These are phyloP conservation scores for Botryotinia globosa DNA, from an alignment of 2,329 filamentous ascomycete species.

Conservation along the genomic window DNA sequence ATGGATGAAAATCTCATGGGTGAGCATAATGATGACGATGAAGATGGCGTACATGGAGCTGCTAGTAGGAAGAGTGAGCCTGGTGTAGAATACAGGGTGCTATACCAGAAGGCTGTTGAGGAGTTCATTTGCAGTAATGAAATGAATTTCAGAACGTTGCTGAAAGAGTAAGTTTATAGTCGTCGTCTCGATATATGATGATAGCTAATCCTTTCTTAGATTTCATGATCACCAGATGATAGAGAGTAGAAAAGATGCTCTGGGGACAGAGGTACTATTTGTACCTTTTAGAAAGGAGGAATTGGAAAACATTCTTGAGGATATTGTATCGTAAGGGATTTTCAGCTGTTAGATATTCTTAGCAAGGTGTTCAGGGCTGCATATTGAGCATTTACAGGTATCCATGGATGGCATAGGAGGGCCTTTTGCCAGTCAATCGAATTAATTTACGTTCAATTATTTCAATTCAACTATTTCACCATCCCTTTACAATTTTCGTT, in stretches of 20 bases:
- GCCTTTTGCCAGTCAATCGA: not conserved
- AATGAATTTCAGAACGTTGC: conserved; percentile 86
- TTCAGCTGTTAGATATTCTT: conserved; percentile 14
- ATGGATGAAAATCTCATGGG: conserved; percentile 51
- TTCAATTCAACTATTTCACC: not conserved
- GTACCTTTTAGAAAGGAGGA: conserved; percentile 86
- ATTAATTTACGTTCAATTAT: not conserved
- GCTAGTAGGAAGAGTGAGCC: conserved; percentile 39
- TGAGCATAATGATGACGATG: conserved; percentile 48
- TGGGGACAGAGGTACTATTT: conserved; percentile 81
- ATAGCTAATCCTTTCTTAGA: conserved; percentile 42
- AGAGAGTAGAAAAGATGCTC: conserved; percentile 77
- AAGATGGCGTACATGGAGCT: conserved; percentile 35
- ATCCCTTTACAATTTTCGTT: not conserved
- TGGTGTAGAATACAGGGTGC: conserved; percentile 82
- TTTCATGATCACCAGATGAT: conserved; percentile 99
- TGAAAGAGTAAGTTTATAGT: conserved; percentile 71
- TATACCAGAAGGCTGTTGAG: conserved; percentile 94
- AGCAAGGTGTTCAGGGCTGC: conserved; percentile 20
- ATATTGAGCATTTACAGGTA: conserved; percentile 7
- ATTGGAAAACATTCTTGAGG: conserved; percentile 83
- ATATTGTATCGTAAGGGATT: conserved; percentile 44
- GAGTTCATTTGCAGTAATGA: conserved; percentile 97
- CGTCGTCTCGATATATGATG: conserved; percentile 31
- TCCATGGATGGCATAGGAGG: not conserved